phyloP scores from a whole-genome alignment of 768 basidiomycete genomes.

The Calocera cornea region DNA sequence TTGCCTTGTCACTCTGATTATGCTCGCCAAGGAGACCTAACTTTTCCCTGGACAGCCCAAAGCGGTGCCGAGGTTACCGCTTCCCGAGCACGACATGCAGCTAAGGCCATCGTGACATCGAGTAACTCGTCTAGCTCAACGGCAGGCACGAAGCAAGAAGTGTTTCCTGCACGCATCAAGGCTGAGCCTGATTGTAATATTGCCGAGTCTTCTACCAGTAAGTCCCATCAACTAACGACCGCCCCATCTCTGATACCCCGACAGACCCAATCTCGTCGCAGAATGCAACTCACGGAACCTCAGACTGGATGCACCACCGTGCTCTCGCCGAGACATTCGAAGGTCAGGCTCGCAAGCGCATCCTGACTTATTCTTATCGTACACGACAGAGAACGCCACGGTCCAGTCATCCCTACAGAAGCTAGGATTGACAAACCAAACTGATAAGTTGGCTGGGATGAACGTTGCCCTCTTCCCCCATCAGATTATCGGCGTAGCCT shows the following conservation, averaged over 20 bases:
- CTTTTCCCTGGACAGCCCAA: too few species aligned
- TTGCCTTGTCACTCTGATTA: too few species aligned
- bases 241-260: background rate
- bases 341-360: background rate
- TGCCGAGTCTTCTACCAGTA: too few species aligned
- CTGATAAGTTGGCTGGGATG: conserved; percentile 53
- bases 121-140: too few species aligned
- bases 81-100: too few species aligned
- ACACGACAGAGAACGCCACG: conserved; percentile 21
- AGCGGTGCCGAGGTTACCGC: too few species aligned
- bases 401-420: conserved; percentile 23
- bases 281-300: background rate
- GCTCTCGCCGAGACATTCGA: background rate
- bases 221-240: too few species aligned
- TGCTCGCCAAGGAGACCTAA: too few species aligned
- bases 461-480: conserved; percentile 59
- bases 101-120: too few species aligned
- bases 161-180: too few species aligned
- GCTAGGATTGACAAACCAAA: conserved; percentile 29
- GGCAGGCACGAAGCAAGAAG: too few species aligned
- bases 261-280: background rate
- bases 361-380: background rate
- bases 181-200: too few species aligned
- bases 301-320: background rate
- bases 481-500: conserved; percentile 66